Evolutionary conservation across 768 basidiomycete species (phyloP), one percentile per base, ranked within the genome.

Genomic region (Suillus ampliporus): DNA sequence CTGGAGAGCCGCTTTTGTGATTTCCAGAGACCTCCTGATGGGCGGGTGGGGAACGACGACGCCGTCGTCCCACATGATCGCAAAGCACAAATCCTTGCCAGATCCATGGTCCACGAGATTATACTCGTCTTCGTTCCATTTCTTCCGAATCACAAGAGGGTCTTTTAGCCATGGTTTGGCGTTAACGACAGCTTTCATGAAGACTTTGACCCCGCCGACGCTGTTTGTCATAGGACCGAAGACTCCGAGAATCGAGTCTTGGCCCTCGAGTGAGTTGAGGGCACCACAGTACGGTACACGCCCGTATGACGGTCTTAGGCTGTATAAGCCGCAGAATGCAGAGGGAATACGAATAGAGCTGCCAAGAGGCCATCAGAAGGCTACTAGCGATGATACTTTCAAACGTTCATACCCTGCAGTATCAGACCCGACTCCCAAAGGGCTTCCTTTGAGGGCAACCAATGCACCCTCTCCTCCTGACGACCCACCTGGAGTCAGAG

Each of bases 391-490:
- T 10, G n/a, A 10, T n/a, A 44, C 19, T 19, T 21, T 19, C 43
- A 44, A 44, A n/a, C 43, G 8, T 9, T 44, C 43, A 14, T 69
- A 89, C 90, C 91, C 90, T 68, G 89, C 90, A 62, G 93, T 84
- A 71, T 94, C 93, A 31, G 92, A 89, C 47, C 92, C 92, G 14
- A 93, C 84, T 35, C 92, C 90, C 63, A 84, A 47, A 31, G 31
- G 31, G 6, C 31, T 31, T 31, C 31, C 31, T 31, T 6, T 31
- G 31, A 31, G 3, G 6, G 67, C 87, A 47, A 94, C 68, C 8
- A 95, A 81, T 1, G 92, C 91, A 43, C 89, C 90, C 77, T 95
- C 94, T 38, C 94, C 94, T 7, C 94, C 94, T 3, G 89, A 91
- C 0, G 92, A 94, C 1, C 94, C 94, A 14, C 93, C 93, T 6